Conservation (phyloP, 192 early-diverging fungal genomes). For the Podila epigama region DNA sequence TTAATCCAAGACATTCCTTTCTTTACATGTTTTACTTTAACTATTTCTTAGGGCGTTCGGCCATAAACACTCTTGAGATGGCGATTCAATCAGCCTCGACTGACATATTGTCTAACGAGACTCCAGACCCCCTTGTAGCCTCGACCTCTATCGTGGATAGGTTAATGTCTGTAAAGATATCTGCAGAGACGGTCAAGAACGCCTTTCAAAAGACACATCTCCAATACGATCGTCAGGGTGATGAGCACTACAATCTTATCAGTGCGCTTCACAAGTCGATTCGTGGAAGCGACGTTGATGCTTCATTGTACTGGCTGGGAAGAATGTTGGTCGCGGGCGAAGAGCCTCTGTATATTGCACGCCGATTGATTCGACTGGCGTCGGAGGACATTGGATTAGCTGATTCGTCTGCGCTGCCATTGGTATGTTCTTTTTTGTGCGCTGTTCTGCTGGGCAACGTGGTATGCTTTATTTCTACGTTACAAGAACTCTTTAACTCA, state of each 20-base stretch:
- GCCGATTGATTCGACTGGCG: conserved; percentile 77
- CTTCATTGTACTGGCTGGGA: conserved; percentile 88
- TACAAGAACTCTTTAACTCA: too few species aligned
- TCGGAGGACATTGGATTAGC: conserved; percentile 91
- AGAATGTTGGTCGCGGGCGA: conserved; percentile 91
- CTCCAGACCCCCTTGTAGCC: conserved; percentile 4
- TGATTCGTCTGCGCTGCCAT: conserved; percentile 76
- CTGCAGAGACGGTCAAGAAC: conserved; percentile 63
- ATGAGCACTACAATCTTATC: conserved; percentile 93
- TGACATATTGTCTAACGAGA: conserved; percentile 13
- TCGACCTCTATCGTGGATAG: conserved; percentile 21
- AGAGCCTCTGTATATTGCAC: conserved; percentile 83
- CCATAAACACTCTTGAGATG: conserved; percentile 73
- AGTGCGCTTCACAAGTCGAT: conserved; percentile 91
- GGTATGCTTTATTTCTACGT: too few species aligned
- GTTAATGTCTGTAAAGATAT: conserved; percentile 26
- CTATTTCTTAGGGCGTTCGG: conserved; percentile 59
- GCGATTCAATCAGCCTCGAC: conserved; percentile 48
- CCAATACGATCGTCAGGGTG: conserved; percentile 81
- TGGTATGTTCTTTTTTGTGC: conserved; percentile 50
- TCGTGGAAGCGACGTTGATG: conserved; percentile 83
- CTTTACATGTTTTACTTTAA: background rate
- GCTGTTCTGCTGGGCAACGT: background rate
- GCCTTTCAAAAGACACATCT: conserved; percentile 84
- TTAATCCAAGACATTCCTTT: too few species aligned